Evolutionary conservation across 2,329 filamentous ascomycete genomes (phyloP).

Genomic region (Aspergillus sojae): DNA sequence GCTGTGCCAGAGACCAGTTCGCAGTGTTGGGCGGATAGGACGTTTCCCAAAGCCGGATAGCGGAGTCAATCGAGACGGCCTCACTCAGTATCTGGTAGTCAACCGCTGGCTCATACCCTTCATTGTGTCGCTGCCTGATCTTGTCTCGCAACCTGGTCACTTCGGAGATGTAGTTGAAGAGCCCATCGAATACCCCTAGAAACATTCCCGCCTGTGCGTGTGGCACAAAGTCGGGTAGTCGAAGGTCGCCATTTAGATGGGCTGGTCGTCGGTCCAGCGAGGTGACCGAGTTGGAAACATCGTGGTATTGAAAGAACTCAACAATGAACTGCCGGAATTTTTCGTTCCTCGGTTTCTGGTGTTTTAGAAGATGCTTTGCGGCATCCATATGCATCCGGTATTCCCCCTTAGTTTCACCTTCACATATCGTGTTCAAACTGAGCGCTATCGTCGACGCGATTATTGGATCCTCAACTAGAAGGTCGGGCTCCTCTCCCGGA

Average conservation of each 20-base stretch:
- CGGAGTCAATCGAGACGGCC: constrained; percentile 74
- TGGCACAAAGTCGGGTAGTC: constrained; percentile 57
- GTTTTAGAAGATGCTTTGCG: constrained; percentile 71
- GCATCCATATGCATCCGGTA: constrained; percentile 79
- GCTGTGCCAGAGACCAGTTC: constrained; percentile 59
- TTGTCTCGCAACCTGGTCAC: constrained; percentile 77
- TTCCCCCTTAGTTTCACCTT: constrained; percentile 65
- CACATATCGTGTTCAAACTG: constrained; percentile 63
- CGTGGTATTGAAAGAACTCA: constrained; percentile 84
- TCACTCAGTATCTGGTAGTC: constrained; percentile 73
- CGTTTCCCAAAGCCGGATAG: constrained; percentile 74
- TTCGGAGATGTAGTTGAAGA: constrained; percentile 76
- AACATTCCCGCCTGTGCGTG: constrained; percentile 62
- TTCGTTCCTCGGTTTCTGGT: constrained; percentile 61
- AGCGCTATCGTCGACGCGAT: constrained; percentile 63
- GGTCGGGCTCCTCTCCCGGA: constrained; percentile 33
- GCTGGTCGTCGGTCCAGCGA: constrained; percentile 56
- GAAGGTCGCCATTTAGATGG: constrained; percentile 57
- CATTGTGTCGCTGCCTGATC: constrained; percentile 68
- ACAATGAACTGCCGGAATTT: constrained; percentile 72
- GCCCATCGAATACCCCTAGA: constrained; percentile 78
- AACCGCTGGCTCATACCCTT: constrained; percentile 66
- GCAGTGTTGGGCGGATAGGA: constrained; percentile 54
- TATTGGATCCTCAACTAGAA: constrained; percentile 59
- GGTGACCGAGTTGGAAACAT: constrained; percentile 61